Conservation (phyloP, 2,329 filamentous ascomycete species). For the Trichoderma sp. region DNA sequence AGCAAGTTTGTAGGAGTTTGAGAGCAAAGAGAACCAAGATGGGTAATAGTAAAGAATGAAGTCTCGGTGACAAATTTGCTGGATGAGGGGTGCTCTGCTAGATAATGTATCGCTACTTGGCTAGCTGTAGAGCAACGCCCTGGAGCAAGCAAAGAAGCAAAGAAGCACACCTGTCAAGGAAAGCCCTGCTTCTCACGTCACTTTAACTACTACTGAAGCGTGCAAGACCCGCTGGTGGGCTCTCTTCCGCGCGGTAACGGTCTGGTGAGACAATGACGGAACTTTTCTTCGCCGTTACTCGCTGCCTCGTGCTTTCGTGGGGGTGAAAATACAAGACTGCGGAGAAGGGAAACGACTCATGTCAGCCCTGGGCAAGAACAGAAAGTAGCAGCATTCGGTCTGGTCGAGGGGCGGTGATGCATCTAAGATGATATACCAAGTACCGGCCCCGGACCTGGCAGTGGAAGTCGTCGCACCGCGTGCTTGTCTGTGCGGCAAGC, state of each 20-base stretch:
- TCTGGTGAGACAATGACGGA: conserved; percentile 22
- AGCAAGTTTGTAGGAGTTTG: background rate
- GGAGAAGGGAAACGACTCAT: conserved; percentile 20
- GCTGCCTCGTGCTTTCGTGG: conserved; percentile 19
- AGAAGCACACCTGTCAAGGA: conserved; percentile 5
- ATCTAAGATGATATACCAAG: conserved; percentile 17
- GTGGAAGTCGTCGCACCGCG: conserved; percentile 10
- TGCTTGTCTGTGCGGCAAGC: conserved; percentile 12
- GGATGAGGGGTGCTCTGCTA: conserved; percentile 14
- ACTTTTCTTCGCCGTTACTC: conserved; percentile 22
- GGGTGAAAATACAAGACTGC: conserved; percentile 18
- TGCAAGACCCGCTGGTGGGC: conserved; percentile 20
- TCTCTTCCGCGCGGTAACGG: conserved; percentile 20
- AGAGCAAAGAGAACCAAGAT: background rate
- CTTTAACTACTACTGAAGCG: conserved; percentile 13
- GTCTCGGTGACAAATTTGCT: conserved; percentile 9
- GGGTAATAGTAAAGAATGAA: background rate
- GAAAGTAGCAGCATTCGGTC: conserved; percentile 8
- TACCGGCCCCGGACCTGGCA: conserved; percentile 13
- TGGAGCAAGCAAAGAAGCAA: conserved; percentile 14
- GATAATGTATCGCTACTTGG: conserved; percentile 19
- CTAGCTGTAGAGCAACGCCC: conserved; percentile 1
- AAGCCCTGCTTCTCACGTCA: conserved; percentile 21
- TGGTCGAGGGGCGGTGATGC: conserved; percentile 9
- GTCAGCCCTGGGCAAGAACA: conserved; percentile 16